Base-by-base conservation (phyloP, 768 basidiomycete genomes). In the Chalciporus sphaerocephalus region DNA sequence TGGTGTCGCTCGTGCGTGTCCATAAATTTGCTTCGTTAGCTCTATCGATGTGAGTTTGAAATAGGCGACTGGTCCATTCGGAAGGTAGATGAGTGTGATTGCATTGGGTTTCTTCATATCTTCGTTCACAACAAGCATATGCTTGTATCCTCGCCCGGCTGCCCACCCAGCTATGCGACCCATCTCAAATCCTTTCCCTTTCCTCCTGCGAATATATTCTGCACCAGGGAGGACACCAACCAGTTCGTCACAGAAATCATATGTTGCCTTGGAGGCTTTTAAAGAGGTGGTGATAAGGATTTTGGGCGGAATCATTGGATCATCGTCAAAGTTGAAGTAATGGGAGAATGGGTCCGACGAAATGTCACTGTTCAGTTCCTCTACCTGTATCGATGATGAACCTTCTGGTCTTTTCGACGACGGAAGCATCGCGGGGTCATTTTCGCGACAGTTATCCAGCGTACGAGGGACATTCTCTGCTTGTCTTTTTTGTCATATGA, bases 101-200 rank as follows among this genome's bases (percentile, higher is more conserved):
- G 93, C 92, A 68, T 95, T 96, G 12, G 93, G 88, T 61, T 85
- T 85, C 62, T 93, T 93, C 74, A 83, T 85, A 56, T 98, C 90
- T 60, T 99, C 96, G 52, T 98, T 98, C 25, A 98, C 90, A 3
- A 99, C 91, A 34, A 89, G 74, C 51, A 98, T 61, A 52, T 94
- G 91, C 35, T 85, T 86, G 62, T 91, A 99, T 2, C 86, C 87
- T 57, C 96, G 72, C 33, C 82, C 85, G 11, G 87, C 85, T 17
- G 92, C 92, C 96, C 96, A 99, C 3, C 86, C 80, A 23, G 94
- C 89, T 58, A 97, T 89, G 48, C 84, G 73, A 0, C 94, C 94
- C 56, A 95, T 70, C 68, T 95, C 92, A 57, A 89, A 95, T 0
- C 89, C 91, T 55, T 89, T 85, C 1, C 91, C 89, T 62, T 88